Base-by-base conservation (phyloP, 208 protist species). In the Phytomonas sp. region DNA sequence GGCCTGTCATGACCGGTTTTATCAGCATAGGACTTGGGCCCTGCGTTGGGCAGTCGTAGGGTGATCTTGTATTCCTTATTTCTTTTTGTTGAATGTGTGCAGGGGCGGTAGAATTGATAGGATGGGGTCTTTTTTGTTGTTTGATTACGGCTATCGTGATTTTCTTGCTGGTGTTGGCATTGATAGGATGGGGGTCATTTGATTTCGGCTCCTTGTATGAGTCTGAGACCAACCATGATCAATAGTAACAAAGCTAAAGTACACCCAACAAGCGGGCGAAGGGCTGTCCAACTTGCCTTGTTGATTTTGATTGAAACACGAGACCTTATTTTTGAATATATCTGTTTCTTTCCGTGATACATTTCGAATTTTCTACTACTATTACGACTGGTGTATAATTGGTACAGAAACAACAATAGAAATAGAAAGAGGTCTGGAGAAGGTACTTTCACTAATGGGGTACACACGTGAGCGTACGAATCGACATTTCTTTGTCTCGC, bases 401-500 rank as follows among this genome's bases (percentile, higher is more conserved):
- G 31, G 8, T 32, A 13, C 53, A 34, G 60, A 15, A 71, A 32
- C n/a, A 33, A 71, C 26, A 71, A 71, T 13, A 34, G 63, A 67
- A 37, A 72, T 9, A 32, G 30, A 67, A 40, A 72, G 20, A 11
- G 23, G 60, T 34, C 31, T 34, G n/a, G 3, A n/a, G 53, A 43
- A 31, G 36, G 60, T 9, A 69, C 64, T 37, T 36, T 60, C 60
- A 13, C 1, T 37, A 23, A 87, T 92, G 90, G 86, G 90, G 46
- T 93, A 96, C 74, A 92, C 87, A 37, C 83, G 84, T 37, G 87
- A 96, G 80, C 83, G 90, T 53, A 96, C 90, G 13, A 91, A 92
- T 70, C 81, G 87, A 4, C 85, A 96, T 75, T 96, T 96, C 68
- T 96, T 94, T 53, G 83, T 93, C 64, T 71, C 91, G 9, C 80